Percentiles rank a stretch among this genome's conserved stretches.
These are phyloP conservation scores for Lecanicillium sp. DNA, from an alignment of 2,329 filamentous ascomycete genomes.

Conservation along the genomic window DNA sequence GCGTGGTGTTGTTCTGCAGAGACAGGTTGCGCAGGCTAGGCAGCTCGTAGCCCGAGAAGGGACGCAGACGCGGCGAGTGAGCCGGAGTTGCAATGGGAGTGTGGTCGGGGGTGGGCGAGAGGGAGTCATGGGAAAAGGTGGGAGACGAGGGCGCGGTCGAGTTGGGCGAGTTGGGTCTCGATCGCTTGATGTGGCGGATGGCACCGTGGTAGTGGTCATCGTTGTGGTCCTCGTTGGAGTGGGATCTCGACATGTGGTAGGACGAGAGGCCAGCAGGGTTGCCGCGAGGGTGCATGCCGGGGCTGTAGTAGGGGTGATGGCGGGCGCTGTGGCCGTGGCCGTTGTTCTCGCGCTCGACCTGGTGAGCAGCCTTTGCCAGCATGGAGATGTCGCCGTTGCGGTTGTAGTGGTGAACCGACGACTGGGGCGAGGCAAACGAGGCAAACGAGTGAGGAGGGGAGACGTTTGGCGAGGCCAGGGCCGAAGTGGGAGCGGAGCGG, in stretches of 20 bases:
- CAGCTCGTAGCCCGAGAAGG: constrained; percentile 70
- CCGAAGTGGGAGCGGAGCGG: constrained; percentile 80
- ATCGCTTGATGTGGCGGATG: constrained; percentile 74
- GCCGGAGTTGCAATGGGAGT: constrained; percentile 97
- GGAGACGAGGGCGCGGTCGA: constrained; percentile 94
- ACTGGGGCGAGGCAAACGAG: constrained; percentile 51
- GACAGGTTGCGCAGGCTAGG: constrained; percentile 69
- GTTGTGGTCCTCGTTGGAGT: constrained; percentile 69
- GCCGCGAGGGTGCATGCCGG: constrained; percentile 42
- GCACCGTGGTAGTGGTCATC: constrained; percentile 68
- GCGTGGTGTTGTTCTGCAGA: constrained; percentile 44
- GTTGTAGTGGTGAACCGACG: constrained; percentile 40
- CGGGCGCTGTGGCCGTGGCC: constrained; percentile 36
- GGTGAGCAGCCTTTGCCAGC: constrained; percentile 52
- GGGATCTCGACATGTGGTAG: constrained; percentile 91
- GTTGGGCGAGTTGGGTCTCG: constrained; percentile 86
- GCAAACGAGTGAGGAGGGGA: constrained; percentile 88
- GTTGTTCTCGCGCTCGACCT: constrained; percentile 52
- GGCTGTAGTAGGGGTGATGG: constrained; percentile 47
- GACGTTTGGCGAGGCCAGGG: constrained; percentile 86
- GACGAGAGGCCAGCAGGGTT: constrained; percentile 70
- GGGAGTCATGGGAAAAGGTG: constrained; percentile 91
- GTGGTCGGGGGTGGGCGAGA: constrained; percentile 92
- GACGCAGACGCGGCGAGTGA: constrained; percentile 84
- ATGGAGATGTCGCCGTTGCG: constrained; percentile 49